Conservation (phyloP, 345 rosid species). For the Bruguiera parviflora region DNA sequence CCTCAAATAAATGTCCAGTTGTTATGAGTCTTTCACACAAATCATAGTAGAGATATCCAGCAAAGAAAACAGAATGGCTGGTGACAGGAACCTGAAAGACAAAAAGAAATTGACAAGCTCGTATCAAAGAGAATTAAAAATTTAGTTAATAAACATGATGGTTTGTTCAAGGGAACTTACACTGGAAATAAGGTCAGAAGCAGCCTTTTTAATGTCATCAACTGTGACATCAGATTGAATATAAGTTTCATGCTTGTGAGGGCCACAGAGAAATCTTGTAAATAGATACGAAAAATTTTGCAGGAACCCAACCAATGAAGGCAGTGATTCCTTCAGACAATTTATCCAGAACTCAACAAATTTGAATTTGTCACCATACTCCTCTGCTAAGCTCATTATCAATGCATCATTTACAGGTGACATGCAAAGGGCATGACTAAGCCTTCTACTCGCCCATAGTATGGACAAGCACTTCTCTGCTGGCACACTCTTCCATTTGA, state of each 20-base stretch:
- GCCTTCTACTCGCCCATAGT: conserved; percentile 81
- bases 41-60: conserved; percentile 79
- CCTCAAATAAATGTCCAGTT: conserved; percentile 69
- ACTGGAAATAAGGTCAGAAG: conserved; percentile 54
- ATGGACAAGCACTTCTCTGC: conserved; percentile 51
- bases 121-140: conserved; percentile 2
- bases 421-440: conserved; percentile 76
- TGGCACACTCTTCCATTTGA: conserved; percentile 46
- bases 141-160: background rate
- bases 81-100: conserved; percentile 50
- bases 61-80: conserved; percentile 51
- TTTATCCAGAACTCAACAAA: conserved; percentile 59
- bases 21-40: conserved; percentile 62
- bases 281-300: conserved; percentile 48
- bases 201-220: conserved; percentile 54
- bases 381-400: conserved; percentile 39
- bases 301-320: conserved; percentile 56
- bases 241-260: conserved; percentile 26
- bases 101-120: conserved; percentile 3
- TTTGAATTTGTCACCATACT: conserved; percentile 43
- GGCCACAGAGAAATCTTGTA: conserved; percentile 21
- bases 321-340: conserved; percentile 60
- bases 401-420: conserved; percentile 67
- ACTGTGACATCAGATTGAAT: conserved; percentile 35
- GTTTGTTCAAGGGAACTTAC: conserved; percentile 40